A percentile compares a stretch with the other conserved stretches of the same genome.
phyloP scores from a whole-genome alignment of 2,329 filamentous ascomycete genomes.

The Ceratocystis lukuohia region DNA sequence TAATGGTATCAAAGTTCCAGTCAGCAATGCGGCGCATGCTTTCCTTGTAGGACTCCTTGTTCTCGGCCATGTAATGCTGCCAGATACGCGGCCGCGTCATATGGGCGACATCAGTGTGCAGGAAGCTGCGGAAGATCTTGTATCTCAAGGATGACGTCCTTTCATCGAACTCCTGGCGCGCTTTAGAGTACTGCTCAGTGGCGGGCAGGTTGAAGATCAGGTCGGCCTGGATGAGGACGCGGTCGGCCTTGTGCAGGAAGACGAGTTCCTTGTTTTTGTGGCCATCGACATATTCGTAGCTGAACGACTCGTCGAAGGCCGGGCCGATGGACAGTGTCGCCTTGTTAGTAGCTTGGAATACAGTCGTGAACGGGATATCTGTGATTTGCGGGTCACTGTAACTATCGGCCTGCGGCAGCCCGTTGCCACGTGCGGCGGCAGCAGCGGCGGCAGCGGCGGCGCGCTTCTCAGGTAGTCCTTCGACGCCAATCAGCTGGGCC shows the following conservation, averaged over 20 bases:
- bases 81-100: slow-evolving; percentile 63
- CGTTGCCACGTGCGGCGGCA: slow-evolving; percentile 31
- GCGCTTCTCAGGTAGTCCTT: slow-evolving; percentile 74
- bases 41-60: slow-evolving; percentile 55
- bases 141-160: slow-evolving; percentile 26
- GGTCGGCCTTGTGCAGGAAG: slow-evolving; percentile 67
- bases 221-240: slow-evolving; percentile 76
- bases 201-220: slow-evolving; percentile 84
- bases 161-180: slow-evolving; percentile 22
- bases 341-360: slow-evolving; percentile 50
- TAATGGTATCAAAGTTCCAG: slow-evolving; percentile 76
- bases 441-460: slow-evolving; percentile 32
- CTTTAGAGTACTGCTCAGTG: slow-evolving; percentile 65
- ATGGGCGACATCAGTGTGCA: slow-evolving; percentile 34
- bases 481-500: slow-evolving; percentile 68
- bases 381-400: slow-evolving; percentile 29
- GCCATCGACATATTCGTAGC: slow-evolving; percentile 67
- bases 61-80: slow-evolving; percentile 49
- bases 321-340: slow-evolving; percentile 43
- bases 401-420: slow-evolving; percentile 23
- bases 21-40: slow-evolving; percentile 53
- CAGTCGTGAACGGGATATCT: slow-evolving; percentile 46
- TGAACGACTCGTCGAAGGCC: slow-evolving; percentile 80
- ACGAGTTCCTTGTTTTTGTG: slow-evolving; percentile 80
- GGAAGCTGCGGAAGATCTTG: slow-evolving; percentile 37